Percentiles rank a stretch among this genome's conserved stretches.
These are phyloP conservation scores for Epithemia pelagica DNA, from an alignment of 108 stramenopile genomes.

Conservation along the genomic window DNA sequence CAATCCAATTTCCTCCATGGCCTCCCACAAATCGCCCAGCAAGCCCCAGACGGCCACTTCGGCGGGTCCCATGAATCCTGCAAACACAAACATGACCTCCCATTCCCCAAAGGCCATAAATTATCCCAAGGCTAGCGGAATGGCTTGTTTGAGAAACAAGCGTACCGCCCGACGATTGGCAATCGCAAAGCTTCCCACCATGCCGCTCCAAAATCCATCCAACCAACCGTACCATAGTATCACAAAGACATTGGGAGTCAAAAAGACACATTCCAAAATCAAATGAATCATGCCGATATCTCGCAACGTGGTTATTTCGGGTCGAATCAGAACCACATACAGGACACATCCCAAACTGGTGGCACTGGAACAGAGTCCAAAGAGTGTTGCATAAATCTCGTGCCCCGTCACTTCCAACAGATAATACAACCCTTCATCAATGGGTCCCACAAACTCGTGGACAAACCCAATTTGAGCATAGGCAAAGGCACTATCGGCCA, in stretches of 20 bases:
- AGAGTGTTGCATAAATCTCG: slow-evolving; percentile 12
- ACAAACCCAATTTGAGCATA: slow-evolving; percentile 7
- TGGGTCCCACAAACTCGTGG: slow-evolving; percentile 18
- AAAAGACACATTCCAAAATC: not conserved
- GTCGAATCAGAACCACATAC: not conserved
- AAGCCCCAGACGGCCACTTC: slow-evolving; percentile 65
- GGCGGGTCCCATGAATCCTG: slow-evolving; percentile 31
- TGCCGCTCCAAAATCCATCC: not conserved
- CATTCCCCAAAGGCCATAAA: not conserved
- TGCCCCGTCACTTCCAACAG: slow-evolving; percentile 47
- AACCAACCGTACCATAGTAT: not conserved
- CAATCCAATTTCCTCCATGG: slow-evolving; percentile 7
- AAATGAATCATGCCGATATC: not conserved
- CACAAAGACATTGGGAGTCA: not conserved
- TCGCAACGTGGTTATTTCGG: not conserved
- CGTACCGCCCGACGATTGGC: not conserved
- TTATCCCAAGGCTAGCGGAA: not conserved
- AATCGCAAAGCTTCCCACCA: not conserved
- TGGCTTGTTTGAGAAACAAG: not conserved
- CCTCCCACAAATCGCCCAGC: slow-evolving; percentile 43
- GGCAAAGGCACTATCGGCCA: slow-evolving; percentile 7
- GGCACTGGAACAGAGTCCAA: not conserved
- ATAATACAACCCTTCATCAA: slow-evolving; percentile 25
- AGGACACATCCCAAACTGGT: not conserved
- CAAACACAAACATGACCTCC: not conserved